Conservation (phyloP, 257 asterid species). For the Solanum verrucosum region DNA sequence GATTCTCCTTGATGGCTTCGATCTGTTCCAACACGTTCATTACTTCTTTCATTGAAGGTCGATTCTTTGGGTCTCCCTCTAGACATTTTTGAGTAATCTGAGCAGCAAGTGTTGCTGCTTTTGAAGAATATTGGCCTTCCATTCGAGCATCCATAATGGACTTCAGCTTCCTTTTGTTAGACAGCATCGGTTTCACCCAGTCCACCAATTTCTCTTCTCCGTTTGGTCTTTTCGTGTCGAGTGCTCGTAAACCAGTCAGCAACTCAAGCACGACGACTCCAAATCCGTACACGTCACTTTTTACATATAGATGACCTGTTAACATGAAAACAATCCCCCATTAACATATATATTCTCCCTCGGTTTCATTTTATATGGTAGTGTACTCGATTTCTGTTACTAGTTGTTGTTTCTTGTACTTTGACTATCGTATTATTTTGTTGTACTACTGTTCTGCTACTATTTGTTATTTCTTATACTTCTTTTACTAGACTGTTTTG, state of each 20-base stretch:
- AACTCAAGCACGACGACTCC: conserved; percentile 19
- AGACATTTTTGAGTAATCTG: conserved; percentile 13
- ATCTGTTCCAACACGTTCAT: conserved; percentile 1
- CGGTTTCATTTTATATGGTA: background rate
- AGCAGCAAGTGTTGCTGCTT: conserved; percentile 9
- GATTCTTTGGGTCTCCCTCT: background rate
- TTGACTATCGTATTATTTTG: rapidly evolving
- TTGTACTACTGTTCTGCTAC: background rate
- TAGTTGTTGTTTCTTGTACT: background rate
- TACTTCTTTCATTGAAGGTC: conserved; percentile 21
- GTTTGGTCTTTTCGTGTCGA: background rate
- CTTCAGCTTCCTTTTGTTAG: conserved; percentile 6
- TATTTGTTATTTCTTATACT: background rate
- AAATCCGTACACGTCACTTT: conserved; percentile 16
- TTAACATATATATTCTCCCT: background rate
- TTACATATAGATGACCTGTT: conserved; percentile 14
- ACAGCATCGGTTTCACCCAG: conserved; percentile 5
- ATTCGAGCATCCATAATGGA: conserved; percentile 6
- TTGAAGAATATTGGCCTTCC: conserved; percentile 13
- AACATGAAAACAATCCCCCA: background rate
- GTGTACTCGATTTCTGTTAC: background rate
- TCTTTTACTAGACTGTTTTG: background rate
- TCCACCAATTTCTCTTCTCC: conserved; percentile 7
- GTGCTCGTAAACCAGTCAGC: conserved; percentile 10
- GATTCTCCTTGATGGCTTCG: background rate